Evolutionary conservation across 2,329 filamentous ascomycete genomes (phyloP), one percentile per base, ranked within the genome.

Genomic region (Talaromyces sp.): DNA sequence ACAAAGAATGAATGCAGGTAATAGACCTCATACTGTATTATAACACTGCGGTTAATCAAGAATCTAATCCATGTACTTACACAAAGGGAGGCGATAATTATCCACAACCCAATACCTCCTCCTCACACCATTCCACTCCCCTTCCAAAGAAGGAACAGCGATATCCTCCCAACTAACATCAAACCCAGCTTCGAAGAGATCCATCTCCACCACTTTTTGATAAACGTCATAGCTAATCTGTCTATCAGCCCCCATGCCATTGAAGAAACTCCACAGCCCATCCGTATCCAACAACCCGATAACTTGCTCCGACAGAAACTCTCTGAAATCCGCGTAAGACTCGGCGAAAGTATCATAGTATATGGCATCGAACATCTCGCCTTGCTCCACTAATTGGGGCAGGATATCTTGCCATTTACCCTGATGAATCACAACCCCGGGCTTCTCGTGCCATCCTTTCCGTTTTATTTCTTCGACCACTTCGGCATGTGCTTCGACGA

Each of bases 321-420:
- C 84, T 56, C 90, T 89, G 33, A 98, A 86, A 75, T 94, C 91
- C 2, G 84, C 83, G 78, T 98, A 99, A 68, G 95, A 91, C 79
- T 99, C 95, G 7, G 93, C 95, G 77, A 98, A 98, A 0, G 95
- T 99, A 75, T 99, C 95, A 73, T 97, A 98, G 81, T 98, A 99
- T 70, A 99, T 92, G 33, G 90, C 91, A 74, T 96, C 91, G 73
- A 94, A 93, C 13, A 87, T 80, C 71, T 90, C 85, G 10, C 90
- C 90, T 47, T 87, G 80, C 66, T 87, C 85, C 0, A 94, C 79
- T 8, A 96, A 81, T 60, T 81, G 80, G 0, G 89, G 90, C 17
- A 93, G 81, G 0, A 95, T 80, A 66, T 95, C 90, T 77, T 96
- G 93, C 93, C 93, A 96, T 69, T 83, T 84, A 2, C 92, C 91